phyloP scores from a whole-genome alignment of 192 early-diverging fungal species.

The Obelidium mucronatum region DNA sequence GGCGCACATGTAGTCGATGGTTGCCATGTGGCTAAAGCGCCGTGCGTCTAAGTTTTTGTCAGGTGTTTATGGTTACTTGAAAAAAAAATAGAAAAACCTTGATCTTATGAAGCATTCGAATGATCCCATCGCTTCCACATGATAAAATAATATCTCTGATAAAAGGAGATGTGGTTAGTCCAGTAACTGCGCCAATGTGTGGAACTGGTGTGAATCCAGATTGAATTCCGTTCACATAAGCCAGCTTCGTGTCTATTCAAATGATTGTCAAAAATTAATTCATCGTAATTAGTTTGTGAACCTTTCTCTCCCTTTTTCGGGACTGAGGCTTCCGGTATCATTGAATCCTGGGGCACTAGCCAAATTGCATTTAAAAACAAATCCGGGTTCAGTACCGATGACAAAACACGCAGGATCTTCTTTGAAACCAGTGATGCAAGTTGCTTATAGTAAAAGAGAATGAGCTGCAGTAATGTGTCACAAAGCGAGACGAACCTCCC shows the following conservation, averaged over 20 bases:
- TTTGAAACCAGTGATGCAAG: slow-evolving; percentile 25
- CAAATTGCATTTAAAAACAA: slow-evolving; percentile 48
- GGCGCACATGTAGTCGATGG: slow-evolving; percentile 38
- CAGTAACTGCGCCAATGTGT: slow-evolving; percentile 50
- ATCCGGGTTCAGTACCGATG: slow-evolving; percentile 55
- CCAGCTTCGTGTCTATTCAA: slow-evolving; percentile 2
- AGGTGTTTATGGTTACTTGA: neutral
- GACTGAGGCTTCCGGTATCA: neutral
- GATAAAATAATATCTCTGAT: slow-evolving; percentile 54
- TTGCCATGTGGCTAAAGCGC: slow-evolving; percentile 44
- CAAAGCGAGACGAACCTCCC: slow-evolving; percentile 27
- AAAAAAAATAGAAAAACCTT: slow-evolving; percentile 29
- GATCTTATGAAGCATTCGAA: slow-evolving; percentile 49
- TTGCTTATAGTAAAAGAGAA: slow-evolving; percentile 14
- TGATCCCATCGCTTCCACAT: slow-evolving; percentile 47
- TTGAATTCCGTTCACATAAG: slow-evolving; percentile 37
- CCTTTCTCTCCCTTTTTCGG: slow-evolving; percentile 19
- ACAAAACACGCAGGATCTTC: slow-evolving; percentile 36
- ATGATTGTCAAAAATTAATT: neutral
- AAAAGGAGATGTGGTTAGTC: slow-evolving; percentile 52
- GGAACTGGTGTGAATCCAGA: slow-evolving; percentile 37
- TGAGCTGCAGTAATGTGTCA: neutral
- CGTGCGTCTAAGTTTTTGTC: neutral
- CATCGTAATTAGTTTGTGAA: neutral
- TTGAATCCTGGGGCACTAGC: slow-evolving; percentile 11